Evolutionary conservation across 371 early-diverging fungal species (phyloP), one percentile per base, ranked within the genome.

Genomic region (Smittium culicis): DNA sequence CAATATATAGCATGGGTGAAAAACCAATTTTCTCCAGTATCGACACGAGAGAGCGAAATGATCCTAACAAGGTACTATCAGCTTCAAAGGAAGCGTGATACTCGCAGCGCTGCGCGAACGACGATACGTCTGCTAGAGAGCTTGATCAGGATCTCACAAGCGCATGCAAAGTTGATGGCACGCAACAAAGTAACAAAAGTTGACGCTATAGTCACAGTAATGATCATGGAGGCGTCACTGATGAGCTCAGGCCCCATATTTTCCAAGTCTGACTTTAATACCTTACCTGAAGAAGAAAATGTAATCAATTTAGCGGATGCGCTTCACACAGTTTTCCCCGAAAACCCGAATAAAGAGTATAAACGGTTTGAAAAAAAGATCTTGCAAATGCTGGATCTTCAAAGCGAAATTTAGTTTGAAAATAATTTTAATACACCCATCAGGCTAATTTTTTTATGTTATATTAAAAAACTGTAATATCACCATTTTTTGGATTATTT

Each of bases 51-150:
- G 8, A 81, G 83, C 35, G 79, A 82, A 60, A 74, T 72, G 30
- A 83, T 88, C 3, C 73, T 89, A 61, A 78, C 81, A 17, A 65
- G 70, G 11, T 89, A 88, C 73, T 89, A 88, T 66, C 86, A 84
- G 68, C 64, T 80, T 20, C 87, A 89, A 68, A 77, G 88, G 1
- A 75, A 75, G 45, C 72, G 81, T 2, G 88, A 89, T 69, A 59
- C 76, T n/a, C 70, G 81, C n/a, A 82, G 82, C 61, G 80, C 84
- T 0, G 89, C 86, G 0, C 74, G 89, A 57, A 87, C 89, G 25
- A 89, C 89, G 0, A 87, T 91, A 54, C 83, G 94, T 30, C 79
- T 92, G 55, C 76, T 94, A 54, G 94, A 93, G 73, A 85, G 86
- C 56, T 70, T 94, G 64, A 87, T 93, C 27, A 79, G 94, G 25